Percentiles rank a stretch among this genome's conserved stretches.
Evolutionary conservation across 768 basidiomycete genomes (phyloP).

Genomic region (Leucosporidium scottii): DNA sequence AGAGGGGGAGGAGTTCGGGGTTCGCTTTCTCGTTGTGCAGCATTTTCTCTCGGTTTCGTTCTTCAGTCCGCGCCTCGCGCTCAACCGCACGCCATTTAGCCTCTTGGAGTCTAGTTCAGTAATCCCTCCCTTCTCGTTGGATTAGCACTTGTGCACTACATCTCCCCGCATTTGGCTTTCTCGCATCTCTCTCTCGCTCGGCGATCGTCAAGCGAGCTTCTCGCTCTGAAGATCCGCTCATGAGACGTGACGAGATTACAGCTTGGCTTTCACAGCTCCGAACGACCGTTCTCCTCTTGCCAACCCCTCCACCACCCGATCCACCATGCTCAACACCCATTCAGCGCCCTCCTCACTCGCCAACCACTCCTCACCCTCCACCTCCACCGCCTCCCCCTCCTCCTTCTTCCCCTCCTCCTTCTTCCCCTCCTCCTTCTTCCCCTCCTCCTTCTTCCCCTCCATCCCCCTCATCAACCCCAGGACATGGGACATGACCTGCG

Average conservation of each 20-base stretch:
- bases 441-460: conserved; percentile 29
- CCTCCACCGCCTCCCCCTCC: too few species aligned
- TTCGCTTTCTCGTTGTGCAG: not conserved
- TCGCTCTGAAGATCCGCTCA: not conserved
- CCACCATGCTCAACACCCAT: conserved; percentile 43
- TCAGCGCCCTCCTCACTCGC: conserved; percentile 42
- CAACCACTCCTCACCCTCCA: conserved; percentile 37
- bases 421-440: conserved; percentile 23
- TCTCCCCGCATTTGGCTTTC: too few species aligned
- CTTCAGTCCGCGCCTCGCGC: too few species aligned
- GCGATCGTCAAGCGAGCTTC: too few species aligned
- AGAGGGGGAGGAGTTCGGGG: not conserved
- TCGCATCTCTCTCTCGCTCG: too few species aligned
- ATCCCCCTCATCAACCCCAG: conserved; percentile 43
- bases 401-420: conserved; percentile 18
- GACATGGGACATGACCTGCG: conserved; percentile 45
- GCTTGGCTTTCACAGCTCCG: not conserved
- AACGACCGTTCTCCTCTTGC: not conserved
- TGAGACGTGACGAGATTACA: not conserved
- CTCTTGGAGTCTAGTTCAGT: too few species aligned
- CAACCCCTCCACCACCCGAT: conserved; percentile 23
- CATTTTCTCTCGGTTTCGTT: too few species aligned
- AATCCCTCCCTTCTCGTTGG: too few species aligned
- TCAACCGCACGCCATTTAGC: too few species aligned
- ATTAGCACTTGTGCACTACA: too few species aligned